Percentiles rank a stretch among this genome's conserved stretches.
Conservation (phyloP, 1,284 basidiomycete genomes). For the Pisolithus thermaeus region DNA sequence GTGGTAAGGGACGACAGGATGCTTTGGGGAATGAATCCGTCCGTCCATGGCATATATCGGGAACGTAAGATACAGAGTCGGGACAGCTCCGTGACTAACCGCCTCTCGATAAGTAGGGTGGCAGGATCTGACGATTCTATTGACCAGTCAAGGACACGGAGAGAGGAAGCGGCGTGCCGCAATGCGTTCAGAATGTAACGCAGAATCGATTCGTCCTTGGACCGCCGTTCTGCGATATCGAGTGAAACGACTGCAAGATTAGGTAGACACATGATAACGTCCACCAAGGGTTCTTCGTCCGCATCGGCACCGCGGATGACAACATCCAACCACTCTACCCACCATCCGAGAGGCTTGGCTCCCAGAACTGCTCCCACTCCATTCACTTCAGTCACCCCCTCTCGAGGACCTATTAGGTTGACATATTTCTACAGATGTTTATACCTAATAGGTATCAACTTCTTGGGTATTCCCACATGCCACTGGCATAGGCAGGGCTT, state of each 20-base stretch:
- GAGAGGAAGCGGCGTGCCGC: constrained; percentile 5
- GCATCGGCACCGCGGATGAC: constrained; percentile 14
- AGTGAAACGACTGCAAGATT: constrained; percentile 27
- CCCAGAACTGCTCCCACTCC: constrained; percentile 7
- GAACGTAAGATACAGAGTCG: constrained; percentile 18
- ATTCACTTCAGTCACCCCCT: too few species aligned
- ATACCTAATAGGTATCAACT: too few species aligned
- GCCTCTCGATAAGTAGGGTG: background rate
- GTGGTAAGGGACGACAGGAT: constrained; percentile 4
- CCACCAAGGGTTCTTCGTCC: constrained; percentile 10
- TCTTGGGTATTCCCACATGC: too few species aligned
- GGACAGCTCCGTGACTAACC: constrained; percentile 10
- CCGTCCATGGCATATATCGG: constrained; percentile 3
- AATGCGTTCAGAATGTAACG: constrained; percentile 13
- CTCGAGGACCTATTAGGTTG: too few species aligned
- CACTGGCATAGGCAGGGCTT: too few species aligned
- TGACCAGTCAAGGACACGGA: constrained; percentile 22
- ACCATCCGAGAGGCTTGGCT: constrained; percentile 19
- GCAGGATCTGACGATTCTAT: background rate
- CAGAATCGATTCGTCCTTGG: background rate
- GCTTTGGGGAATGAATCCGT: constrained; percentile 9
- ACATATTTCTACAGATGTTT: too few species aligned
- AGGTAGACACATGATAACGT: constrained; percentile 23
- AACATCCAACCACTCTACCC: constrained; percentile 31
- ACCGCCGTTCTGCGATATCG: background rate